phyloP scores from a whole-genome alignment of 108 stramenopile genomes.

The Nannochloropsis salina region DNA sequence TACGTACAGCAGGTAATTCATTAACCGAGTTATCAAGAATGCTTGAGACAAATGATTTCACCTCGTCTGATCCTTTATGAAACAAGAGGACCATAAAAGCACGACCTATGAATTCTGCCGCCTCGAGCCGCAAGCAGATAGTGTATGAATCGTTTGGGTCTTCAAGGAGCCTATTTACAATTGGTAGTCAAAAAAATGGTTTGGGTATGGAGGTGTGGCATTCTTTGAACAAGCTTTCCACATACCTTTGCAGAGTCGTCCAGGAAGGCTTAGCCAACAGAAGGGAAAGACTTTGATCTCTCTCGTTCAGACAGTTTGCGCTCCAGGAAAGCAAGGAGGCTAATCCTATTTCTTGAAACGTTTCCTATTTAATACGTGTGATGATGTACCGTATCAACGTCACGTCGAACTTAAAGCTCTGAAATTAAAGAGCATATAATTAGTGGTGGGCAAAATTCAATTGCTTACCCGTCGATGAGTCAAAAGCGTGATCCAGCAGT shows the following conservation, averaged over 20 bases:
- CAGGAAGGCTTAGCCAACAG: not conserved
- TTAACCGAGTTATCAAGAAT: no score
- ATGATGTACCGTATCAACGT: no score
- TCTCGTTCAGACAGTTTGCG: not conserved
- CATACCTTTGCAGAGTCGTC: not conserved
- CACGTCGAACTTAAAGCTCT: no score
- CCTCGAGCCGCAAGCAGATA: not conserved
- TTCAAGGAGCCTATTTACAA: not conserved
- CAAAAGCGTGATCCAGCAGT: not conserved
- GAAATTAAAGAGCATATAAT: no score
- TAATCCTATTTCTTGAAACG: slow-evolving; percentile 7
- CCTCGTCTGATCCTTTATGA: not conserved
- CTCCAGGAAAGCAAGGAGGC: not conserved
- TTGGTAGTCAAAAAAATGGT: not conserved
- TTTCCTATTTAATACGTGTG: not conserved
- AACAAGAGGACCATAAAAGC: not conserved
- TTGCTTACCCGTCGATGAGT: not conserved
- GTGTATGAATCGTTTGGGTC: not conserved
- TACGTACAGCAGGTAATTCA: not conserved
- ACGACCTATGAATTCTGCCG: not conserved
- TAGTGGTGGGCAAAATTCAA: no score
- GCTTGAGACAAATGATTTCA: no score
- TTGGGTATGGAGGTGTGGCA: not conserved
- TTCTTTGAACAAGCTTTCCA: not conserved
- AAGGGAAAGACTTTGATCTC: not conserved